Evolutionary conservation across 1,139 yeast species (phyloP).

Genomic region (Yamadazyma membranifaciens): DNA sequence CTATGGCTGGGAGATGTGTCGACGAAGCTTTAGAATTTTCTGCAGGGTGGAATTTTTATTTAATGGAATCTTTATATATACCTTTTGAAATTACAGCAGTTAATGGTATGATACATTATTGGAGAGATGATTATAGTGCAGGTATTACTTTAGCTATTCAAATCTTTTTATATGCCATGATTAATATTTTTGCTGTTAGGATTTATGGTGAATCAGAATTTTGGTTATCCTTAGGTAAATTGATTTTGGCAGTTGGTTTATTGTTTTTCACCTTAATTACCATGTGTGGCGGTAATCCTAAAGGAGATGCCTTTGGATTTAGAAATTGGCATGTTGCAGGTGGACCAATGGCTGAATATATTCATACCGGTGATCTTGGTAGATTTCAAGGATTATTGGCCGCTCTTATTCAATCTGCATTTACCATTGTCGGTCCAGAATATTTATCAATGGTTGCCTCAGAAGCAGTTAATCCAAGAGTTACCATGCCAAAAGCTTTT

Average conservation of each 20-base stretch:
- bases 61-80: slow-evolving; percentile 70
- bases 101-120: slow-evolving; percentile 72
- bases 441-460: slow-evolving; percentile 83
- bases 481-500: slow-evolving; percentile 74
- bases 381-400: slow-evolving; percentile 70
- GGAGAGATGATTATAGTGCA: slow-evolving; percentile 73
- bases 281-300: slow-evolving; percentile 84
- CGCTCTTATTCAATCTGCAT: slow-evolving; percentile 59
- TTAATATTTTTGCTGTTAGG: slow-evolving; percentile 70
- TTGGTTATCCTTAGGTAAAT: slow-evolving; percentile 75
- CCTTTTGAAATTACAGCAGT: slow-evolving; percentile 84
- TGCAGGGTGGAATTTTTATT: slow-evolving; percentile 80
- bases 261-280: slow-evolving; percentile 71
- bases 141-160: slow-evolving; percentile 66
- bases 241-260: slow-evolving; percentile 67
- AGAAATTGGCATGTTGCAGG: slow-evolving; percentile 56
- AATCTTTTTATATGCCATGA: slow-evolving; percentile 56
- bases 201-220: slow-evolving; percentile 79
- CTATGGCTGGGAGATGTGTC: slow-evolving; percentile 54
- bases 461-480: slow-evolving; percentile 75
- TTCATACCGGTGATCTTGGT: slow-evolving; percentile 58
- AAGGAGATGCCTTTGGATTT: slow-evolving; percentile 64
- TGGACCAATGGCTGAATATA: slow-evolving; percentile 53
- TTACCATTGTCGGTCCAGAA: slow-evolving; percentile 83
- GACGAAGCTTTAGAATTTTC: slow-evolving; percentile 75